Evolutionary conservation across 805 yeast genomes (phyloP), one percentile per base, ranked within the genome.

Genomic region (Vanderwaltozyma verrucispora): DNA sequence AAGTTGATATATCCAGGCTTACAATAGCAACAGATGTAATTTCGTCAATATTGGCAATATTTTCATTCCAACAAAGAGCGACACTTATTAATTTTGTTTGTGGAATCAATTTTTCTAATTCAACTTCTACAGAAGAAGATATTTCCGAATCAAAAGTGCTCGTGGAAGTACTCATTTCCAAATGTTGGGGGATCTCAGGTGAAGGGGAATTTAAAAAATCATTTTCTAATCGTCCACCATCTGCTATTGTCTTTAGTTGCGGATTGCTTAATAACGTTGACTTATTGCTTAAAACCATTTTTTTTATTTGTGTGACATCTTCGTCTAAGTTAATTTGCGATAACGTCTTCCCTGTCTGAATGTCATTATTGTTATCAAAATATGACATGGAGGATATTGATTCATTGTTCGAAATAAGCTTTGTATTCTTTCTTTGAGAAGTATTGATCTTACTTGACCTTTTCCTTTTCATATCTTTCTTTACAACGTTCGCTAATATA

Each of bases 11-110:
- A 37, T 56, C 60, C 24, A 48, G 43, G 40, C 59, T 53, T 8
- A 52, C 38, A 20, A 56, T 44, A 10, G 49, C 40, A 17, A 54
- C n/a, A 45, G 45, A 30, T 44, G 40, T 14, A 39, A 38, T 9
- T 45, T 31, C n/a, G 32, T 17, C 30, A 13, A 16, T 13, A 10
- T 11, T 15, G 12, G 7, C 12, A 17, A 13, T 11, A 12, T 27
- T 39, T 35, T 54, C 56, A 34, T 51, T 49, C 58, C 59, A 56
- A 39, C 47, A 54, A 5, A 54, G 37, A 12, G 50, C 57, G 26
- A 48, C 47, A 3, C 15, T 13, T 9, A 21, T 9, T 7, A 21
- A 24, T 8, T 21, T 21, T 21, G 24, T 21, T 21, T 21, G 6
- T 21, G 24, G 24, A 7, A 21, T 10, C 24, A 7, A 7, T 21